Percentiles rank a stretch among this genome's conserved stretches.
Evolutionary conservation across 2,329 filamentous ascomycete genomes (phyloP).

Genomic region (Colletotrichum lindemuthianum): DNA sequence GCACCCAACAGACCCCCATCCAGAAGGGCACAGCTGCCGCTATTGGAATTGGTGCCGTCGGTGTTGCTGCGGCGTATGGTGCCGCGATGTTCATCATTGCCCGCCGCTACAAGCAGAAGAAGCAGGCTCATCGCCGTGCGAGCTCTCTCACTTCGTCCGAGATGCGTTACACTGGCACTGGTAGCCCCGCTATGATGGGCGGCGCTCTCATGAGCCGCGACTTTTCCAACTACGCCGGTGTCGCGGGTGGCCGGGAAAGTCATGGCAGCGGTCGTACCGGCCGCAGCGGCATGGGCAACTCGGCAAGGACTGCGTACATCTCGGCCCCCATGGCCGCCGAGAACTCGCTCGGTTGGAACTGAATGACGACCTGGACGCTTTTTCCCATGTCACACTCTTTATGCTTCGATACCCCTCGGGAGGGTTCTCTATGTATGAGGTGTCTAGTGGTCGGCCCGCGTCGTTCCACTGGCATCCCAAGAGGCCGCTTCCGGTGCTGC

Average conservation of each 20-base stretch:
- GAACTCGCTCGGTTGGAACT: constrained; percentile 97
- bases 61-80: constrained; percentile 86
- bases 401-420: constrained; percentile 39
- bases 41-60: constrained; percentile 80
- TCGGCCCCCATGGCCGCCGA: constrained; percentile 91
- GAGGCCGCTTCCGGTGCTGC: constrained; percentile 14
- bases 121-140: constrained; percentile 78
- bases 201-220: constrained; percentile 70
- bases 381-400: constrained; percentile 32
- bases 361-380: constrained; percentile 52
- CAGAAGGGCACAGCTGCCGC: constrained; percentile 71
- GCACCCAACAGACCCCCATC: constrained; percentile 64
- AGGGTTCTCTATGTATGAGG: constrained; percentile 34
- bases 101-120: constrained; percentile 88
- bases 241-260: constrained; percentile 62
- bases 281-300: constrained; percentile 62
- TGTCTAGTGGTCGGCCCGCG: constrained; percentile 26
- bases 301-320: constrained; percentile 72
- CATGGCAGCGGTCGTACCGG: constrained; percentile 70
- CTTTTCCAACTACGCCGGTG: constrained; percentile 64
- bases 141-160: constrained; percentile 74
- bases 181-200: constrained; percentile 74
- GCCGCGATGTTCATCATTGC: constrained; percentile 95
- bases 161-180: constrained; percentile 60
- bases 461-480: constrained; percentile 29